Evolutionary conservation across 2,329 filamentous ascomycete species (phyloP), one percentile per base, ranked within the genome.

Genomic region (Escovopsis sp.): DNA sequence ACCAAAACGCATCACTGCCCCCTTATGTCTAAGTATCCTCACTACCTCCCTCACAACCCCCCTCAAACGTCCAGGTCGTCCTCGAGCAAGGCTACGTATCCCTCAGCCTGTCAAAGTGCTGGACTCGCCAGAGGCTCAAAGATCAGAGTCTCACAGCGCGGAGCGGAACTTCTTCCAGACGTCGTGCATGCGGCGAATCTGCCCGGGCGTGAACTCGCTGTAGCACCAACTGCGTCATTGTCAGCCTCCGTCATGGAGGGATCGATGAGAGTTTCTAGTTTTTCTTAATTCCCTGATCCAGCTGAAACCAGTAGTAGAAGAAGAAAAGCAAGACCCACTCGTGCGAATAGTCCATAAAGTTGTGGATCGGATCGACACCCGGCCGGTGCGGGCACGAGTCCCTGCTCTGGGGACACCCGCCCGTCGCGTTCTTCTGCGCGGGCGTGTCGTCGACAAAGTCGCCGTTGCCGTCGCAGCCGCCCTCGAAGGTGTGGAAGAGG

Each of bases 401-500:
- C 42, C 53, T 40, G 6, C 48, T 51, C 33, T 45, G 43, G 15
- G 59, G 58, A 48, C 62, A 64, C 36, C 55, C 59, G 7, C 45
- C 43, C 11, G 54, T 49, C 12, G 52, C 39, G n/a, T 32, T 41
- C 50, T 35, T 42, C 37, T 52, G 53, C n/a, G 57, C 53, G 8
- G 64, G 61, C 12, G 64, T 67, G 46, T 67, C 64, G 12, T 51
- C 50, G 23, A 67, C 51, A 12, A 45, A 51, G 47, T 68, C 65
- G 33, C 62, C 62, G 11, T 46, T 35, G 4, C 54, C 48, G 0
- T 42, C 48, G 40, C 56, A 57, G 38, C 60, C 61, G 8, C 57
- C 61, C 32, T 62, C 47, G 49, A 68, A 68, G 34, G 63, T 64
- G 50, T 68, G 65, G 41, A 55, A 56, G 18, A 68, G 57, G 39